Evolutionary conservation across 83 land plant species (phyloP), one percentile per base, ranked within the genome.

Genomic region (Thuja plicata): DNA sequence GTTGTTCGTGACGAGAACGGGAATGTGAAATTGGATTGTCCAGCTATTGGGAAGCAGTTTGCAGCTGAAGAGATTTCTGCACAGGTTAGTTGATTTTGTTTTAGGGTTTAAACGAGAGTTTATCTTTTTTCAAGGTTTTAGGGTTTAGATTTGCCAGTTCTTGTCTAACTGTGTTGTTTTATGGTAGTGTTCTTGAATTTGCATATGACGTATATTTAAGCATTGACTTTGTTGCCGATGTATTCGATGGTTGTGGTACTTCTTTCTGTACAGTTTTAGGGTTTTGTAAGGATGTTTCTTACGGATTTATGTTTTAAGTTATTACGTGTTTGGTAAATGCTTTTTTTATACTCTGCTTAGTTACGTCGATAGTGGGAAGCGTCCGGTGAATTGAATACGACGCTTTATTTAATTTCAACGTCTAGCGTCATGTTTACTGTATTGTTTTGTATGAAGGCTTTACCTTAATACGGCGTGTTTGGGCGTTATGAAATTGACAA

Each of bases 11-110:
- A 97, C 87, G 96, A 93, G 84, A 97, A 96, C 91, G 98, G 99
- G 27, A 97, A 97, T 85, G 99, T 97, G 34, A 97, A 97, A 92
- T 92, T 97, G n/a, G 96, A 97, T 9, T 97, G 97, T 78, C 98
- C 95, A 1, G 98, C 97, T 13, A 96, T 97, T 84, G 98, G 97
- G 5, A 96, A 97, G 91, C 93, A 92, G 81, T 96, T 97, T 62
- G 95, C 95, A 10, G 95, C 96, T 12, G 98, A 95, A 82, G 98
- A 95, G 88, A 95, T 96, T 85, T 95, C 98, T 7, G 96, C 97
- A 24, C 97, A 96, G 97, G 97, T 95, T 24, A 34, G 45, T 90
- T n/a, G 10, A n/a, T 77, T 24, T 27, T 62, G 4, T 60, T 62
- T 62, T 1, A 62, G 27, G 27, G 71, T 3, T 43, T 62, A 8